Evolutionary conservation across 2,329 filamentous ascomycete species (phyloP).

Genomic region (Beauveria scarabaeidicola): DNA sequence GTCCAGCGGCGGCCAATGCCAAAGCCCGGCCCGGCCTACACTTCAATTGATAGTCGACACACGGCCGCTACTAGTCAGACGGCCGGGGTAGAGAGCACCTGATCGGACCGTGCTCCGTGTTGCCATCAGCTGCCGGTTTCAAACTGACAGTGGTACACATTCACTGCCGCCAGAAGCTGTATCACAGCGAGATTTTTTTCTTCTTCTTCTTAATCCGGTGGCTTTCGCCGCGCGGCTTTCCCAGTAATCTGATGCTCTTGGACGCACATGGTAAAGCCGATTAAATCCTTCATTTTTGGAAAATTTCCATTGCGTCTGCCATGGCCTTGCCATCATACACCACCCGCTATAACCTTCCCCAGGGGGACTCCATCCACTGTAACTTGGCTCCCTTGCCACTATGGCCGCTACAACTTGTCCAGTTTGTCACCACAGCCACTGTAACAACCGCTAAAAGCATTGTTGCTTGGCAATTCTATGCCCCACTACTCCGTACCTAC

Average conservation of each 20-base stretch:
- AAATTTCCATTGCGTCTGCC: no score
- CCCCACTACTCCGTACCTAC: not conserved
- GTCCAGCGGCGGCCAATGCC: not conserved
- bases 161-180: no score
- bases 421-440: not conserved
- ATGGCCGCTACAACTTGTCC: not conserved
- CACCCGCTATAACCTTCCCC: no score
- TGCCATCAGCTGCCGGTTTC: not conserved
- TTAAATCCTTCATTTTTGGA: no score
- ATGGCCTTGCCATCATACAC: no score
- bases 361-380: not conserved
- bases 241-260: no score
- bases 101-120: conserved; percentile 8
- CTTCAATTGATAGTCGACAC: not conserved
- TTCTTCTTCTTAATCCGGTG: no score
- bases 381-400: not conserved
- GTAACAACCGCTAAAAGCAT: not conserved
- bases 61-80: not conserved
- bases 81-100: not conserved
- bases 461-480: not conserved
- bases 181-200: no score
- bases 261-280: no score
- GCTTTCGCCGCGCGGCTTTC: no score
- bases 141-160: no score
- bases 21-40: not conserved